Conservation (phyloP, 495 filamentous ascomycete species). For the Sabuloglossum arenarium region DNA sequence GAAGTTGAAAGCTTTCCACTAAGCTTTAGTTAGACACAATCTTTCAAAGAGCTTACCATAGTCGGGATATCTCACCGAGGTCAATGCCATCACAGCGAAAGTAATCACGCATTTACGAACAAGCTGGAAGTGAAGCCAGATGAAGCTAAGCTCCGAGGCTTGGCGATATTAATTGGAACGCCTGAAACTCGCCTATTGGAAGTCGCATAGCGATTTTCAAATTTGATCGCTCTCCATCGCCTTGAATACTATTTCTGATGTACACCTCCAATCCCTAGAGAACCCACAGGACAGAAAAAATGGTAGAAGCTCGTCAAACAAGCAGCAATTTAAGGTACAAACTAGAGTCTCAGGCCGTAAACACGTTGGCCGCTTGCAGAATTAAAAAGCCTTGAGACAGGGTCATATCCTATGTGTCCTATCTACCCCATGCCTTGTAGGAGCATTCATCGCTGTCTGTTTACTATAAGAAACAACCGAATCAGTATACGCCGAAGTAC, state of each 20-base stretch:
- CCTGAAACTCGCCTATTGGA: no score
- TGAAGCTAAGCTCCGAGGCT: background rate
- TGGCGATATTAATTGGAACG: no score
- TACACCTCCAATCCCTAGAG: background rate
- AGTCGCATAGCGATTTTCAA: no score
- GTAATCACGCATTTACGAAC: background rate
- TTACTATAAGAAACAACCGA: background rate
- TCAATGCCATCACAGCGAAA: background rate
- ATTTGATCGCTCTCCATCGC: background rate
- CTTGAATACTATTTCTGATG: background rate
- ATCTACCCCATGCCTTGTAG: background rate
- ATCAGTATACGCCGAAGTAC: background rate
- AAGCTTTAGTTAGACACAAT: background rate
- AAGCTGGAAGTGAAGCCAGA: background rate
- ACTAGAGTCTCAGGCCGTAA: background rate
- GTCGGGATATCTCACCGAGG: background rate
- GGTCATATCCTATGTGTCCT: background rate
- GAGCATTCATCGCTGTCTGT: background rate
- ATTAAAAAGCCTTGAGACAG: background rate
- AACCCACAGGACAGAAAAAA: background rate
- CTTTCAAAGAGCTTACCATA: background rate
- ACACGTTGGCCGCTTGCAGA: background rate
- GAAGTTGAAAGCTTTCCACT: conserved; percentile 99
- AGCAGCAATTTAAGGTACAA: conserved; percentile 2
- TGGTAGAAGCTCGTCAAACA: background rate